Base-by-base conservation (phyloP, 176 grass and related monocot genomes). In the Aegilops umbellulata region DNA sequence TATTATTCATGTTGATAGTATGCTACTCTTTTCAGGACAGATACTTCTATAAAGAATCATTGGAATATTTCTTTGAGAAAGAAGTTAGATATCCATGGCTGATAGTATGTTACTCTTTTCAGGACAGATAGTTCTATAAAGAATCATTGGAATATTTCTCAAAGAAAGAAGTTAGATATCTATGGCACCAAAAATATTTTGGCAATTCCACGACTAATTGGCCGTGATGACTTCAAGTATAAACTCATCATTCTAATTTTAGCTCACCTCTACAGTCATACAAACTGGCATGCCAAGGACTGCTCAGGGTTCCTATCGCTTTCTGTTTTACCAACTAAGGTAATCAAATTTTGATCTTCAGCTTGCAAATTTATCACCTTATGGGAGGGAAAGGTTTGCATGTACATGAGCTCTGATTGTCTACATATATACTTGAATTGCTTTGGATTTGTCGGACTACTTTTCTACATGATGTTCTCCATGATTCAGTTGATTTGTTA, bases 101-200 rank as follows among this genome's bases (percentile, higher is more conserved):
- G 9, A 78, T 77, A 13, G 36, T 76, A 36, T 77, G 8, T 85
- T 80, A 41, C 65, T 77, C 29, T 92, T 69, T 77, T 9, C 82
- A 99, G 92, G 94, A 96, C 97, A 23, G 92, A 99, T 65, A 99
- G 94, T 87, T 92, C 92, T 15, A 99, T 99, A 86, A 96, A 99
- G 85, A 96, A 99, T 88, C 97, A 99, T 72, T 99, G 97, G 97
- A 99, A 35, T 35, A 35, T 35, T 35, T 35, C 34, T 35, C 7
- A 6, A 6, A 38, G 36, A 38, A 38, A 38, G 36, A 38, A 38
- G 36, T 9, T 38, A 38, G 36, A 38, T 38, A 49, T 82, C 46
- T 94, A 91, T 49, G 49, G 55, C 41, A 69, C 80, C 47, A 83
- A 41, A 76, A 92, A 75, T 76, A 67, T 86, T 85, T 72, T 80